Conservation (phyloP, 2,329 filamentous ascomycete species). For the Colletotrichum sp. region DNA sequence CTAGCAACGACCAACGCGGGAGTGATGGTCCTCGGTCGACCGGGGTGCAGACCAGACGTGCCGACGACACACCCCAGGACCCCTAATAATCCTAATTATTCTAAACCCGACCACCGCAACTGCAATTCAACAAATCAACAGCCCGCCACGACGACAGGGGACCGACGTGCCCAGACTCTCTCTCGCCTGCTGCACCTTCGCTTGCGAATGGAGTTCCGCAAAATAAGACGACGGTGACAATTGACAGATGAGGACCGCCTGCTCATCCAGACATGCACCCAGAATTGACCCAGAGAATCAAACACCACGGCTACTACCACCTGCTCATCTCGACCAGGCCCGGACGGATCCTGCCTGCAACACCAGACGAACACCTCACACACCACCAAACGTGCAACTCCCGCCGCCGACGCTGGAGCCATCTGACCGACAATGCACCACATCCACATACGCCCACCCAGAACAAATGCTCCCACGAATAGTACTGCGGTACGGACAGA, state of each 20-base stretch:
- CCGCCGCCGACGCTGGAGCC: not conserved
- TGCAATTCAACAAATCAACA: constrained; percentile 3
- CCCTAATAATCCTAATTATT: constrained; percentile 15
- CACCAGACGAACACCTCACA: not conserved
- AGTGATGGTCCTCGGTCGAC: constrained; percentile 18
- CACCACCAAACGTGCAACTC: not conserved
- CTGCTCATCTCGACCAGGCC: not conserved
- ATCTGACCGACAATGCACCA: constrained; percentile 4
- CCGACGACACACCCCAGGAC: constrained; percentile 14
- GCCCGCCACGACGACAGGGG: not conserved
- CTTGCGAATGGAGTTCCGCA: constrained; percentile 14
- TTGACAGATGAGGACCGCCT: not conserved
- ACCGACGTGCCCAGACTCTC: not conserved
- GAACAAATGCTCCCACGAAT: not conserved
- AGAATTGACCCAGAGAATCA: not conserved
- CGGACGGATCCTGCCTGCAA: not conserved
- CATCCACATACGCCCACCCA: not conserved
- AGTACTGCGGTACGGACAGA: not conserved
- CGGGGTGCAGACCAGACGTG: constrained; percentile 14
- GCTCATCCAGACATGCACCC: not conserved
- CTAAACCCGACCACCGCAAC: not conserved
- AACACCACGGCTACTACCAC: not conserved
- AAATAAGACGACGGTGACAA: constrained; percentile 6
- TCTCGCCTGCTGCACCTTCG: not conserved
- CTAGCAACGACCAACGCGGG: constrained; percentile 16